A percentile compares a stretch with the other conserved stretches of the same genome.
phyloP scores from a whole-genome alignment of 768 basidiomycete species.

The Boletus reticulatus region DNA sequence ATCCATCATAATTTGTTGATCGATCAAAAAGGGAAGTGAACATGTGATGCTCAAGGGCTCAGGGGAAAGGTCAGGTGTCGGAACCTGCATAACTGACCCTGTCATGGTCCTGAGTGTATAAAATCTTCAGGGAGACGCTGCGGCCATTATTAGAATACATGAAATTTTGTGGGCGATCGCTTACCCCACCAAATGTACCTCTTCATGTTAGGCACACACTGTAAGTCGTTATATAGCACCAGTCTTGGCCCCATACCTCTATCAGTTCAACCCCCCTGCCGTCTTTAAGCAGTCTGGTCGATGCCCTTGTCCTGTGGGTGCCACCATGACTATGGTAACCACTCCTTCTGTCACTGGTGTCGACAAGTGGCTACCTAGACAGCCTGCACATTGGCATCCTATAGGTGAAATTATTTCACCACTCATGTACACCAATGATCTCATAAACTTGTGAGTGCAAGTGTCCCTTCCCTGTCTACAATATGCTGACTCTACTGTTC shows the following conservation, averaged over 20 bases:
- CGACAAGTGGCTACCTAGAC: slow-evolving; percentile 42
- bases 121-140: slow-evolving; percentile 13
- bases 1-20: too few species aligned
- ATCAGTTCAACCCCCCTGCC: slow-evolving; percentile 11
- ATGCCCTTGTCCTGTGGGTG: slow-evolving; percentile 21
- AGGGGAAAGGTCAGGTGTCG: too few species aligned
- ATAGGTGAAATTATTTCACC: slow-evolving; percentile 57
- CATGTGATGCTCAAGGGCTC: too few species aligned
- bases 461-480: not conserved
- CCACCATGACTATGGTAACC: slow-evolving; percentile 22
- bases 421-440: slow-evolving; percentile 45
- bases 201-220: slow-evolving; percentile 4
- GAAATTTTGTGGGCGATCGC: slow-evolving; percentile 21
- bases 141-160: slow-evolving; percentile 19
- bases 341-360: slow-evolving; percentile 39
- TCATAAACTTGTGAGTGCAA: slow-evolving; percentile 53
- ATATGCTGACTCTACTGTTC: slow-evolving; percentile 1
- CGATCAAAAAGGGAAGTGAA: too few species aligned
- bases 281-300: slow-evolving; percentile 13
- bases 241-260: not conserved
- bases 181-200: slow-evolving; percentile 12
- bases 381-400: slow-evolving; percentile 41
- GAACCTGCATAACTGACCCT: slow-evolving; percentile 20
- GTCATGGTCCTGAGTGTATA: slow-evolving; percentile 11
- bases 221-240: slow-evolving; percentile 17